Evolutionary conservation across 345 rosid genomes (phyloP), one percentile per base, ranked within the genome.

Genomic region (Acer campestre): DNA sequence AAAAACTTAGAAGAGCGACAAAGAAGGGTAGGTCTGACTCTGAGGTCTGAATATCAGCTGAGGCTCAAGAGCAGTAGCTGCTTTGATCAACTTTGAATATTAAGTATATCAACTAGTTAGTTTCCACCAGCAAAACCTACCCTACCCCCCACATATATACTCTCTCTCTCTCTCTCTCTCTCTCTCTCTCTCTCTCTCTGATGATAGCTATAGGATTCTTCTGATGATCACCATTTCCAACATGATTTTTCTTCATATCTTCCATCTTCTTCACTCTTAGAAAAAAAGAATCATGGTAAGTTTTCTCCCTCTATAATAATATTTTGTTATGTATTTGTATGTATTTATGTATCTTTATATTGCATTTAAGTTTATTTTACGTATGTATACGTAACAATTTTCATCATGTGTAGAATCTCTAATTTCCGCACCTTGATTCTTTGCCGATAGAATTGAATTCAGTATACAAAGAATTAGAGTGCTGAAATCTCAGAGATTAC

Each of bases 41-140:
- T 35, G 38, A 35, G 4, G 85, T 77, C 46, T 35, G 82, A 84
- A 80, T 44, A 66, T 66, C 75, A 74, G 83, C 71, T 79, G 65
- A 4, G 6, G 0, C 38, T 35, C 16, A 59, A 46, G 78, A 79
- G 29, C 65, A 80, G 53, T 67, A 78, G 81, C 62, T 70, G 68
- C 14, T 55, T 1, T 10, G 20, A 55, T 67, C 42, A n/a, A 35
- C 10, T 7, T 40, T 49, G 40, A 23, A 68, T 25, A 16, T 1
- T 6, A 29, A 56, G 55, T 13, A 14, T 14, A 14, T 10, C 16
- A 3, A 1, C 0, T 13, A 3, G 17, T 49, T 13, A 3, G 17
- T 49, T 2, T 4, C 31, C 65, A 27, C 71, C 53, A 38, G 6
- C 56, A 1, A n/a, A 13, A 11, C 25, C 14, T 9, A 40, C 12